phyloP scores from a whole-genome alignment of 1,284 basidiomycete species.

The Retiboletus fuscus region DNA sequence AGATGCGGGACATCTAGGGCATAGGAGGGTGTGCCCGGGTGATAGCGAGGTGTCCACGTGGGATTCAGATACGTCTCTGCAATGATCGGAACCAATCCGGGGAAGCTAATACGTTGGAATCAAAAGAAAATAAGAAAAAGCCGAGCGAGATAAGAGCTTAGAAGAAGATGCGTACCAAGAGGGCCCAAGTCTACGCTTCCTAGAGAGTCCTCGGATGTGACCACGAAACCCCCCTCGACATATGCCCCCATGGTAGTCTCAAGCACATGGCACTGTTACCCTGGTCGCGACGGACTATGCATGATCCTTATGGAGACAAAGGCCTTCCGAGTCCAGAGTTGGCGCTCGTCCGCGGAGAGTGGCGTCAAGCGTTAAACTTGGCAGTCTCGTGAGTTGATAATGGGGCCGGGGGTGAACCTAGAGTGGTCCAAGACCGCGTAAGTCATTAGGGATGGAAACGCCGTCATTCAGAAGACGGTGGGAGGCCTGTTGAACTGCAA shows the following conservation, averaged over 20 bases:
- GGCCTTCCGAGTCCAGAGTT: not conserved
- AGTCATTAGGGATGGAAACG: slow-evolving; percentile 1
- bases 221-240: slow-evolving; percentile 13
- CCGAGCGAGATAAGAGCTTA: slow-evolving; percentile 2
- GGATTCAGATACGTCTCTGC: too few relatives aligned
- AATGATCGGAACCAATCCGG: too few relatives aligned
- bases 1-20: slow-evolving; percentile 16
- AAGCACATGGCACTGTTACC: not conserved
- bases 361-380: not conserved
- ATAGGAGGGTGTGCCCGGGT: not conserved
- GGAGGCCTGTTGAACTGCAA: not conserved
- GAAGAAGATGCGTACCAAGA: not conserved
- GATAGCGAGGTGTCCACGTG: not conserved
- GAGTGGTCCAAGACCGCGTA: slow-evolving; percentile 7
- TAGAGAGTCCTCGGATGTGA: slow-evolving; percentile 4
- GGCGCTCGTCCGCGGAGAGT: slow-evolving; percentile 35
- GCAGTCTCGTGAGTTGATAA: slow-evolving; percentile 1
- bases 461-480: too few relatives aligned
- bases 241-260: slow-evolving; percentile 13
- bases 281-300: not conserved
- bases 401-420: not conserved
- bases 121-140: not conserved
- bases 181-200: not conserved
- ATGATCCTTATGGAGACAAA: slow-evolving; percentile 17
- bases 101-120: not conserved